These are phyloP conservation scores for Lathyrus tuberosus DNA, from an alignment of 306 rosid species.

Conservation along the genomic window DNA sequence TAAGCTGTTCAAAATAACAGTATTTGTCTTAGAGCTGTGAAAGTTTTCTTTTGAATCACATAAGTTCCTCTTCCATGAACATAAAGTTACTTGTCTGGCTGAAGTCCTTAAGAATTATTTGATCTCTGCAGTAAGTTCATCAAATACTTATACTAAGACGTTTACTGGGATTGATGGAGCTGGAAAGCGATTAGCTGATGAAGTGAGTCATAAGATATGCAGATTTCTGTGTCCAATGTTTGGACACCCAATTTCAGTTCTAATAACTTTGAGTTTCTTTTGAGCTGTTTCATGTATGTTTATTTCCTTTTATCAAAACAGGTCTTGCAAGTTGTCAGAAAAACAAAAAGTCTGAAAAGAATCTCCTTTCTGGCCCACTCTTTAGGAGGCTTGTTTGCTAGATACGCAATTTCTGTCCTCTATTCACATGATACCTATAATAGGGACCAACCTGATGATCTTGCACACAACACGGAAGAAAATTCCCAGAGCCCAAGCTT, in stretches of 20 bases:
- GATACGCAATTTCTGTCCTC: slow-evolving; percentile 83
- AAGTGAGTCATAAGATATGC: slow-evolving; percentile 60
- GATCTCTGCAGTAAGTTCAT: slow-evolving; percentile 81
- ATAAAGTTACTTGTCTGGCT: slow-evolving; percentile 23
- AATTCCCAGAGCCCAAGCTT: slow-evolving; percentile 40
- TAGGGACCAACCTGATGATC: slow-evolving; percentile 48
- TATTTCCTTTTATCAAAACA: slow-evolving; percentile 46
- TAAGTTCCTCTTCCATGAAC: slow-evolving; percentile 33
- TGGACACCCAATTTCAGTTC: slow-evolving; percentile 14
- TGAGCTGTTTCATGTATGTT: slow-evolving; percentile 39
- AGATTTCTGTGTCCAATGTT: slow-evolving; percentile 36
- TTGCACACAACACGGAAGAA: slow-evolving; percentile 35
- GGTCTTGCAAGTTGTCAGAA: slow-evolving; percentile 81
- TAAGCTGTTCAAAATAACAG: slow-evolving; percentile 30
- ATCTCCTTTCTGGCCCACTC: slow-evolving; percentile 96
- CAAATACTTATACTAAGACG: slow-evolving; percentile 78
- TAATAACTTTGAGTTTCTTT: slow-evolving; percentile 32
- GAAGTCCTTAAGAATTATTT: slow-evolving; percentile 38
- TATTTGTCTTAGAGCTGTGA: slow-evolving; percentile 19
- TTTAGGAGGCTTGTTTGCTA: slow-evolving; percentile 92
- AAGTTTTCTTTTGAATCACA: slow-evolving; percentile 23
- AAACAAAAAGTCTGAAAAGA: slow-evolving; percentile 69
- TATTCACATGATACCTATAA: slow-evolving; percentile 49
- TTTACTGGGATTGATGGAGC: slow-evolving; percentile 95
- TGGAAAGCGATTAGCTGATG: slow-evolving; percentile 89